A percentile compares a stretch with the other conserved stretches of the same genome.
Conservation (phyloP, 1,284 basidiomycete species). For the Tilletia indica region DNA sequence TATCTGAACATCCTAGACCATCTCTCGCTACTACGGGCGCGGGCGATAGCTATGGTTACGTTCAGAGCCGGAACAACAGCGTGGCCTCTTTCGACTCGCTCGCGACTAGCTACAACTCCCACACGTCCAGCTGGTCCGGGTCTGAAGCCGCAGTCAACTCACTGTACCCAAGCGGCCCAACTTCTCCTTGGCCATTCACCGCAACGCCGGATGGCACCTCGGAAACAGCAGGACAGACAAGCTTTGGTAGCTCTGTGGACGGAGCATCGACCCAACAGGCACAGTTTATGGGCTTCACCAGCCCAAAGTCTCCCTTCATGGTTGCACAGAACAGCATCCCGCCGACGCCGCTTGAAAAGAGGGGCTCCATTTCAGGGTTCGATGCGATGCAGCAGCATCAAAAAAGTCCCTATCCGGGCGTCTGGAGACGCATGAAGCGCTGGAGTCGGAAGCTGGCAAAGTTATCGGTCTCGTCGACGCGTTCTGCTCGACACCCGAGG, state of each 20-base stretch:
- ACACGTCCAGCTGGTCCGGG: conserved; percentile 33
- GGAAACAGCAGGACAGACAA: background rate
- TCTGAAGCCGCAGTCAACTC: conserved; percentile 17
- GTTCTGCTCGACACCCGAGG: conserved; percentile 40
- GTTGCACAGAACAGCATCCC: conserved; percentile 33
- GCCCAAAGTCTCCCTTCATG: conserved; percentile 26
- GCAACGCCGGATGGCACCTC: background rate
- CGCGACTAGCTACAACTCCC: conserved; percentile 51
- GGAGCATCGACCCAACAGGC: background rate
- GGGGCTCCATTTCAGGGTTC: background rate
- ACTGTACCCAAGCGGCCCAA: background rate
- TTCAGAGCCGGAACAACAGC: conserved; percentile 39
- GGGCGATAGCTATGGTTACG: conserved; percentile 10
- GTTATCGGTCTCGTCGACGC: conserved; percentile 46
- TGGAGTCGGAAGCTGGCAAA: conserved; percentile 53
- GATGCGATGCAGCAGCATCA: conserved; percentile 19
- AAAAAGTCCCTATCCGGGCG: conserved; percentile 48
- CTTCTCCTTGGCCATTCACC: conserved; percentile 9
- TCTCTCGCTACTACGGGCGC: background rate
- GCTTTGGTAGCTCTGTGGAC: conserved; percentile 10
- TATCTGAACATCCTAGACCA: conserved; percentile 13
- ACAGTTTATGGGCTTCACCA: conserved; percentile 23
- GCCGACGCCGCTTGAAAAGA: conserved; percentile 31
- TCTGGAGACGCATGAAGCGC: conserved; percentile 53
- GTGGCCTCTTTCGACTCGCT: conserved; percentile 52